Base-by-base conservation (phyloP, 2,329 filamentous ascomycete genomes). In the Nigrograna mackinnonii region DNA sequence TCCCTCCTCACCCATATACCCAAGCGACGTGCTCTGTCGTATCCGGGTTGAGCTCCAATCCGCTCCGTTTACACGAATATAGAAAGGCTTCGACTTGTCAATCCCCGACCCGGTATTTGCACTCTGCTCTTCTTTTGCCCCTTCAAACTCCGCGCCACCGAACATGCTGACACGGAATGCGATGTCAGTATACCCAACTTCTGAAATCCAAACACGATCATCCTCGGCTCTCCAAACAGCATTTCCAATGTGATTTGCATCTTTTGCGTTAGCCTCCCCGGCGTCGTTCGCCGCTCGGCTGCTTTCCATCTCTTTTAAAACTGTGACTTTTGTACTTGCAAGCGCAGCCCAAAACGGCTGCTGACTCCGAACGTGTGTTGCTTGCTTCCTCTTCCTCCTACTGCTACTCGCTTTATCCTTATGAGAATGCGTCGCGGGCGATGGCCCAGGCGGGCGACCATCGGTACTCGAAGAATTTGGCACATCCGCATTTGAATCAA, bases 301-400 rank as follows among this genome's bases (percentile, higher is more conserved):
- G 65, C 95, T 82, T 71, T 79, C 76, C 67, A 77, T 80, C 74
- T 70, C 91, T 73, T 95, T 94, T 63, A 95, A 85, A 72, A 96
- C 90, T 58, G 94, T 92, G 66, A 96, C 91, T 78, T 96, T 96
- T 63, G 91, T 96, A 72, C 90, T 96, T 38, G 91, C 91, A 57
- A 96, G 81, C 35, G 91, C 91, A 51, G 91, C 90, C 91, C 91
- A 96, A 52, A 96, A 82, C 36, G 91, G 91, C 72, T 96, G 91
- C 63, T 90, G 85, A 66, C 90, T 89, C 68, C 91, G 81, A 54
- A 95, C 90, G 69, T 94, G 89, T 44, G 90, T 91, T 63, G 89
- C 92, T 71, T 95, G 90, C 73, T 94, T 92, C 72, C 87, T 84
- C 73, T 89, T 87, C 74, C 90, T 94, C 72, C 94, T 95, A 50